phyloP scores from a whole-genome alignment of 2,329 filamentous ascomycete species.

The Fusarium torulosum region DNA sequence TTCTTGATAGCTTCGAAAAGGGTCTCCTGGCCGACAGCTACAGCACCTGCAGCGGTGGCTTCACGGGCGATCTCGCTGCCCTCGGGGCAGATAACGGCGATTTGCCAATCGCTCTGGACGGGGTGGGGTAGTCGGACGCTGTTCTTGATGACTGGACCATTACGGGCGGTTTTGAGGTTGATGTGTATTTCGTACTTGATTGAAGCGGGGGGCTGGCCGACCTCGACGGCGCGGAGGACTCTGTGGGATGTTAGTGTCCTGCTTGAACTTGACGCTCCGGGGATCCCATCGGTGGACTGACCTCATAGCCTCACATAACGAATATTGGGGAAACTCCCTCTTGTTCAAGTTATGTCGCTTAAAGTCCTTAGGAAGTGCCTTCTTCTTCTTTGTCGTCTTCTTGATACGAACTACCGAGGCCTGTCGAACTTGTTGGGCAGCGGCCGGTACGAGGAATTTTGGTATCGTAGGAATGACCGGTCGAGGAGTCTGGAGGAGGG shows the following conservation, averaged over 20 bases:
- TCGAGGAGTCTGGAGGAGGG: constrained; percentile 57
- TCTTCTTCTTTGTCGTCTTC: constrained; percentile 68
- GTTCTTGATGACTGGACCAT: constrained; percentile 88
- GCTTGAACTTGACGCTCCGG: background rate
- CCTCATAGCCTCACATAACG: constrained; percentile 94
- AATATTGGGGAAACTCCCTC: constrained; percentile 74
- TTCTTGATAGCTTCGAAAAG: constrained; percentile 82
- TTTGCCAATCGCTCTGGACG: constrained; percentile 87
- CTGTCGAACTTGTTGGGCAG: constrained; percentile 58
- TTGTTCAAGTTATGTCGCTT: constrained; percentile 75
- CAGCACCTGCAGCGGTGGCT: constrained; percentile 82
- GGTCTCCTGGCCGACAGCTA: constrained; percentile 85
- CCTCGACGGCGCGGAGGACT: constrained; percentile 92
- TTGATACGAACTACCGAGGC: constrained; percentile 59
- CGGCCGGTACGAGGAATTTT: constrained; percentile 62
- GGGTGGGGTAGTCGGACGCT: constrained; percentile 89
- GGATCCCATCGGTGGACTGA: constrained; percentile 54
- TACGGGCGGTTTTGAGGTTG: constrained; percentile 84
- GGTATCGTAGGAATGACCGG: constrained; percentile 61
- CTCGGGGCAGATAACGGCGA: constrained; percentile 92
- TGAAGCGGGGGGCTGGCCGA: constrained; percentile 78
- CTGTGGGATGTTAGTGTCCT: constrained; percentile 58
- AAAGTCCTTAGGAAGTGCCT: constrained; percentile 72
- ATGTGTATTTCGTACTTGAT: constrained; percentile 92
- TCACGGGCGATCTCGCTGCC: constrained; percentile 79